Percentiles rank a stretch among this genome's conserved stretches.
phyloP scores from a whole-genome alignment of 176 grass and related monocot genomes.

The Paspalum notatum region DNA sequence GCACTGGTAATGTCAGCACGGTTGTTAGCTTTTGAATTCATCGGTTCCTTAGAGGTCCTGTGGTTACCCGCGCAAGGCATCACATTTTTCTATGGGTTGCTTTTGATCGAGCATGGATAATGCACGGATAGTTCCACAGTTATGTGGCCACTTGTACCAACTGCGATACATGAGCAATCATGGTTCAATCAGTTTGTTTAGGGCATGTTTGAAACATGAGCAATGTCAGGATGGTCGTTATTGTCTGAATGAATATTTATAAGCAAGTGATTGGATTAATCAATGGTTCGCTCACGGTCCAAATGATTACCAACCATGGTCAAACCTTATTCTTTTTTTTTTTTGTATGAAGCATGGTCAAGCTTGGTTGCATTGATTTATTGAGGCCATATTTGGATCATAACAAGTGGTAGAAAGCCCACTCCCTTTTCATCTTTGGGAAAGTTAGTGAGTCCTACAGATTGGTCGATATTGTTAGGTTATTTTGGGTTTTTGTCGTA shows the following conservation, averaged over 20 bases:
- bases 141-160: too few species aligned
- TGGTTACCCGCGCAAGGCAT: slow-evolving; percentile 13
- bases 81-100: background rate
- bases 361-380: background rate
- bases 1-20: too few species aligned
- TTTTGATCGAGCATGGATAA: slow-evolving; percentile 9
- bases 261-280: too few species aligned
- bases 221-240: background rate
- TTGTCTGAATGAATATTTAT: too few species aligned
- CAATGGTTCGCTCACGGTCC: background rate
- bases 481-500: background rate
- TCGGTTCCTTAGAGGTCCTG: too few species aligned
- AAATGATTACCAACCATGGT: background rate
- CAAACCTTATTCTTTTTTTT: too few species aligned
- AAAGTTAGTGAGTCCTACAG: background rate
- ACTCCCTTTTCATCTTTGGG: background rate
- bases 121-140: background rate
- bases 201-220: background rate
- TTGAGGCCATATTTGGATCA: too few species aligned
- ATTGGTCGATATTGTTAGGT: background rate
- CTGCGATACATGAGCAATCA: too few species aligned
- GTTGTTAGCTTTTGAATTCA: too few species aligned
- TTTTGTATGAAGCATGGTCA: background rate
- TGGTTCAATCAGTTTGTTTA: background rate
- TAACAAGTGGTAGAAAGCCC: background rate